Evolutionary conservation across 495 filamentous ascomycete genomes (phyloP), one percentile per base, ranked within the genome.

Genomic region (Penicilliopsis zonata): DNA sequence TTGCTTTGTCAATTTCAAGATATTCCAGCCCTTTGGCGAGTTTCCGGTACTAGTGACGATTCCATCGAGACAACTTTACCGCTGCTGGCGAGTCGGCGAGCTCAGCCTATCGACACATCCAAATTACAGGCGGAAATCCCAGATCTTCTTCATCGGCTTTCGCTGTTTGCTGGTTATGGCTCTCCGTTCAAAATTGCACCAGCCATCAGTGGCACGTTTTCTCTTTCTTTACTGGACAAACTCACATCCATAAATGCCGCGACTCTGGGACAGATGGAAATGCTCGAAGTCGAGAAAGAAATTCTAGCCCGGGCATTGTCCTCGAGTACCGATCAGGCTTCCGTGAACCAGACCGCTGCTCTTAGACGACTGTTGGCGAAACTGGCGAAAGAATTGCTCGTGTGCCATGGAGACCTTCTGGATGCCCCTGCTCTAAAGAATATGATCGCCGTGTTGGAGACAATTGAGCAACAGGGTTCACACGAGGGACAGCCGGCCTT

Each of bases 271-370:
- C 72, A 78, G 40, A 61, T 85, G 31, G 63, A 70, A 33, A 67
- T 76, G 16, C 56, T 86, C 2, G 73, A 82, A 44, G 50, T 66
- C 1, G 82, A 86, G 45, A 59, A 82, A 33, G 67, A 72, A 4
- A 59, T 67, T 3, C 53, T 86, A 26, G 74, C 72, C 8, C 62
- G 63, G 35, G 57, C 66, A 20, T 47, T 81, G 3, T 53, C 68
- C 20, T 35, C 44, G 3, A 67, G 58, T 57, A 45, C 61, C 53
- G 16, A 55, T 28, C 52, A 65, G 9, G 52, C 77, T 32, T 43
- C 60, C 1, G 50, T 61, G 12, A 59, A 70, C 32, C 62, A 70
- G 17, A 43, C 63, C 13, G 45, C 41, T 15, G 58, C 65, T 20
- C 59, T 74, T 9, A 61, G 60, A 33, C 46, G 52, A n/a, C 40